Evolutionary conservation across 345 rosid species (phyloP).

Genomic region (Eucalyptus marginata): DNA sequence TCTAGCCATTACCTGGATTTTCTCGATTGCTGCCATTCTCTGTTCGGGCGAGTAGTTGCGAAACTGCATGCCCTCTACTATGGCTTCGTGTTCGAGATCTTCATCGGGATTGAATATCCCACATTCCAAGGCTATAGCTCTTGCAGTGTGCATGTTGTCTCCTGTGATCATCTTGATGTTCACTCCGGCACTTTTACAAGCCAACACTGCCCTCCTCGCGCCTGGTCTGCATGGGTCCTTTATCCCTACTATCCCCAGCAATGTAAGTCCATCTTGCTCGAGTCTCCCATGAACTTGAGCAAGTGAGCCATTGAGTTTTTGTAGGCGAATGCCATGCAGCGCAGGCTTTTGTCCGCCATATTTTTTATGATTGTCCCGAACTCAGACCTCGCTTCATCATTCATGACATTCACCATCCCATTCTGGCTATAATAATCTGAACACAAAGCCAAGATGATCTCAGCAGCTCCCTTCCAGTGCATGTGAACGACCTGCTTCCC

Average conservation of each 20-base stretch:
- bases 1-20: conserved; percentile 68
- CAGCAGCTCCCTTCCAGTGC: conserved; percentile 84
- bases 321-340: conserved; percentile 71
- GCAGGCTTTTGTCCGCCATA: conserved; percentile 57
- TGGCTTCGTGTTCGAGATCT: conserved; percentile 16
- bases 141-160: conserved; percentile 62
- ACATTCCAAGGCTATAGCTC: conserved; percentile 67
- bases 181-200: conserved; percentile 61
- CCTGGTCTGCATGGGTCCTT: conserved; percentile 67
- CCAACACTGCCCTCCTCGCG: conserved; percentile 44
- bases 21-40: conserved; percentile 32
- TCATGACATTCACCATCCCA: conserved; percentile 19
- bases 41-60: conserved; percentile 31
- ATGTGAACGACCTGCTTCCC: conserved; percentile 16
- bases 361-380: conserved; percentile 38
- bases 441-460: conserved; percentile 61
- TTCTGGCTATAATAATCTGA: conserved; percentile 35
- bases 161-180: conserved; percentile 70
- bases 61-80: conserved; percentile 52
- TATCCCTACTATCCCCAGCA: conserved; percentile 56
- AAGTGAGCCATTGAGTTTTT: not conserved
- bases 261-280: conserved; percentile 23
- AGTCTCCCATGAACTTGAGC: not conserved
- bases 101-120: conserved; percentile 37
- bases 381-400: conserved; percentile 3